Evolutionary conservation across 257 asterid genomes (phyloP), one percentile per base, ranked within the genome.

Genomic region (Scutellaria galericulata): DNA sequence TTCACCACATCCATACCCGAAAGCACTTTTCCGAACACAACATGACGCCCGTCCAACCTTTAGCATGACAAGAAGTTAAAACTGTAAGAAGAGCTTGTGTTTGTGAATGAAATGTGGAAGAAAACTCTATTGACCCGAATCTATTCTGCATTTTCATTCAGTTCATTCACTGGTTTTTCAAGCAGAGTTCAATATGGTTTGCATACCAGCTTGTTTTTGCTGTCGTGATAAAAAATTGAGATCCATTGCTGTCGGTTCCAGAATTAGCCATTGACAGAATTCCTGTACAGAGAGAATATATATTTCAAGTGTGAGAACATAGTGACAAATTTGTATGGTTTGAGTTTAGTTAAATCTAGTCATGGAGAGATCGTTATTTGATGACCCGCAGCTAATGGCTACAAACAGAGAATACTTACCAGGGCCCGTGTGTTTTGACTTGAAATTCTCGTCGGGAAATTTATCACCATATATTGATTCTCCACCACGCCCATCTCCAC

Each of bases 31-130:
- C 98, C 98, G 47, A 93, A 93, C 82, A 93, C 98, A 5, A 93
- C 98, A 57, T 93, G 98, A 24, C 60, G 96, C 41, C 90, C 96
- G 14, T 93, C 97, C 97, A 93, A 86, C 98, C 98, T 90, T 71
- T 45, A 50, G 3, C 64, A 67, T 27, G 10, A 40, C 14, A 63
- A 71, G 7, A 31, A 31, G 37, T 31, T 46, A 41, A 31, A 64
- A 65, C 39, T n/a, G 31, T 59, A 62, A 45, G 41, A 70, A 15
- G 46, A 51, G 2, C 39, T 22, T 44, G 54, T 41, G 47, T 18
- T 37, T 27, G 41, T 11, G 9, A 20, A 50, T 0, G 35, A 14
- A 31, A 31, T 46, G 20, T 37, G 0, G 7, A 37, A 66, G 9
- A 35, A 35, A 46, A 10, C 48, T 35, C 6, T 15, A 27, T 35